These are phyloP conservation scores for Silene latifolia DNA, from an alignment of 148 eudicot species.

Conservation along the genomic window DNA sequence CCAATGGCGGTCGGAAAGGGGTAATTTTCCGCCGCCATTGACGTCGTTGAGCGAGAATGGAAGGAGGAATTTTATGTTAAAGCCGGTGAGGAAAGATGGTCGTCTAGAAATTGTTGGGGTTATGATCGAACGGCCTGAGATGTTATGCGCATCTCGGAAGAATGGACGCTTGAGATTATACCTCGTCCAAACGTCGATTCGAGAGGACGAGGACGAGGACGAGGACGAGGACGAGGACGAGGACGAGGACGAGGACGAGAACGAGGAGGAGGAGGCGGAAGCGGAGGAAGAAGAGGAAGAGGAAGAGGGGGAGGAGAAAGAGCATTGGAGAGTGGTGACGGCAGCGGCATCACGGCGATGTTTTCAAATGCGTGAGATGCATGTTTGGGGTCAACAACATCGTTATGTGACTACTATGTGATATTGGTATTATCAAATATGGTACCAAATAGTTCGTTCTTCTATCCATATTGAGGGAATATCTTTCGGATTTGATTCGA, in stretches of 20 bases:
- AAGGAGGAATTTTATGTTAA: conserved; percentile 35
- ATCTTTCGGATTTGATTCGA: not conserved
- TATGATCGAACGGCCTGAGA: conserved; percentile 37
- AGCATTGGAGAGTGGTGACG: conserved; percentile 26
- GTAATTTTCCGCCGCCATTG: conserved; percentile 57
- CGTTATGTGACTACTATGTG: conserved; percentile 30
- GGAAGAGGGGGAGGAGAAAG: conserved; percentile 22
- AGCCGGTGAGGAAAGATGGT: conserved; percentile 45
- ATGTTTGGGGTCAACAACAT: conserved; percentile 25
- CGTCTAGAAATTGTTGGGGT: conserved; percentile 45
- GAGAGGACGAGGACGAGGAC: not conserved
- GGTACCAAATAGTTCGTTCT: not conserved
- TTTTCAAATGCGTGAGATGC: conserved; percentile 8
- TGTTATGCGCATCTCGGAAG: conserved; percentile 40
- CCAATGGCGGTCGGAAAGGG: not conserved
- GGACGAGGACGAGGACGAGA: not conserved
- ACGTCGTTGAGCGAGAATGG: conserved; percentile 44
- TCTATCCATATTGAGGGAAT: not conserved
- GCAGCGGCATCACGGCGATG: conserved; percentile 21
- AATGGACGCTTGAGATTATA: conserved; percentile 56
- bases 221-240: not conserved
- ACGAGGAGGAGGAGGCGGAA: not conserved
- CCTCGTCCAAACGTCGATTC: conserved; percentile 17
- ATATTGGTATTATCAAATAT: not conserved
- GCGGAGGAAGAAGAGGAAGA: conserved; percentile 6